These are phyloP conservation scores for Globisporangium nunn DNA, from an alignment of 352 stramenopile genomes.

Conservation along the genomic window DNA sequence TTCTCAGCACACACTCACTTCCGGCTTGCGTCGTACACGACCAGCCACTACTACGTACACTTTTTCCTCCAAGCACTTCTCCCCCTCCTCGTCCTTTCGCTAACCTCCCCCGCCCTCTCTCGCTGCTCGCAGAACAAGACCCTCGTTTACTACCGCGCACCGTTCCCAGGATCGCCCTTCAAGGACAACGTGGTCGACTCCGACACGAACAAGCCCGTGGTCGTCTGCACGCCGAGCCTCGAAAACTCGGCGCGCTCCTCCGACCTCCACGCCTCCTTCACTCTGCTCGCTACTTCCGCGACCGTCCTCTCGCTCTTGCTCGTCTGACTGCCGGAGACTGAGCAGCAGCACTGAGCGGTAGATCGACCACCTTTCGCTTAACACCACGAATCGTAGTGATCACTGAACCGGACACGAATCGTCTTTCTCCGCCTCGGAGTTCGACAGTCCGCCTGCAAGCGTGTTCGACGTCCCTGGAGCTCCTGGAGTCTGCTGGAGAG, in stretches of 20 bases:
- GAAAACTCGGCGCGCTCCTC: slow-evolving; percentile 33
- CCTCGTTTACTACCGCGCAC: slow-evolving; percentile 73
- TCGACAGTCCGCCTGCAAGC: slow-evolving; percentile 23
- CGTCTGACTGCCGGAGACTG: neutral
- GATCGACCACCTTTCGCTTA: neutral
- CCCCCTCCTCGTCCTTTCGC: neutral
- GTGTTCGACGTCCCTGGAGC: neutral
- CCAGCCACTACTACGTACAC: slow-evolving; percentile 4
- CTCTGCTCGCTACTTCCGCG: neutral
- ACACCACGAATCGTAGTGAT: slow-evolving; percentile 1
- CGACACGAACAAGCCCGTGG: slow-evolving; percentile 60
- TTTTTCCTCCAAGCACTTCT: neutral
- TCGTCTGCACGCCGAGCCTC: slow-evolving; percentile 80
- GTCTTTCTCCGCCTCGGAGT: slow-evolving; percentile 37
- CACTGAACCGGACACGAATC: slow-evolving; percentile 66
- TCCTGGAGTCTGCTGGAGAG: neutral
- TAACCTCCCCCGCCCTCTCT: neutral
- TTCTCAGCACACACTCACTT: slow-evolving; percentile 3
- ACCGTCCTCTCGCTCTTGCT: slow-evolving; percentile 4
- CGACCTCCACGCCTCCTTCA: neutral
- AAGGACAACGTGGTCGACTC: slow-evolving; percentile 62
- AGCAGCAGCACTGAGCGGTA: neutral
- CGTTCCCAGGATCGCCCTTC: slow-evolving; percentile 75
- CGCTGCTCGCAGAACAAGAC: slow-evolving; percentile 34
- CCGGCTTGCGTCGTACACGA: neutral